phyloP scores from a whole-genome alignment of 192 early-diverging fungal genomes.

The Rhizophagus prolifer region DNA sequence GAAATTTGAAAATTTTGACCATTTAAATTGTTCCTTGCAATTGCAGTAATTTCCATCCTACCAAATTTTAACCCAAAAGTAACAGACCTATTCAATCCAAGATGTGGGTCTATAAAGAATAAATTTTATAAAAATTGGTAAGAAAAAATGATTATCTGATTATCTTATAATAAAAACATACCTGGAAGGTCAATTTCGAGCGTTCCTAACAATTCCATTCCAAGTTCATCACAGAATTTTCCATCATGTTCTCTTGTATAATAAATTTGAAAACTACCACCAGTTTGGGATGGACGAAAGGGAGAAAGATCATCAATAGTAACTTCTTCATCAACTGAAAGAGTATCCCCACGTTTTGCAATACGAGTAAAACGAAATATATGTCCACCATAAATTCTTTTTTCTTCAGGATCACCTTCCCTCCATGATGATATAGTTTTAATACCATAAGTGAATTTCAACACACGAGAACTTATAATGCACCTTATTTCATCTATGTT shows the following conservation, averaged over 20 bases:
- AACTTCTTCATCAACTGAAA: too few species aligned
- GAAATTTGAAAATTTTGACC: conserved; percentile 4
- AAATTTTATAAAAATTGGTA: too few species aligned
- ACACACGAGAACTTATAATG: neutral
- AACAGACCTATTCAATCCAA: neutral
- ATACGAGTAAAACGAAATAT: too few species aligned
- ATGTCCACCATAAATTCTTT: too few species aligned
- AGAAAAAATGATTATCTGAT: too few species aligned
- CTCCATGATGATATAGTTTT: neutral
- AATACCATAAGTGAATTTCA: neutral
- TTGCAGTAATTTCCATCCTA: conserved; percentile 15
- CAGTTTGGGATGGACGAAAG: too few species aligned
- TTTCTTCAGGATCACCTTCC: too few species aligned
- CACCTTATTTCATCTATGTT: neutral
- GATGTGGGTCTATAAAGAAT: too few species aligned
- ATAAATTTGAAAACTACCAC: too few species aligned
- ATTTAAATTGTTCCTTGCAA: neutral
- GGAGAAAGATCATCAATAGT: too few species aligned
- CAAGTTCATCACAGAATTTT: conserved; percentile 1
- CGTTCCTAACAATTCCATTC: neutral
- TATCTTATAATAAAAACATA: neutral
- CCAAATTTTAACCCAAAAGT: conserved; percentile 10
- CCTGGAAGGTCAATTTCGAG: neutral
- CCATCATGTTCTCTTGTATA: neutral
- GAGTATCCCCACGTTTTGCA: too few species aligned